Percentiles rank a stretch among this genome's conserved stretches.
Conservation (phyloP, 2,329 filamentous ascomycete genomes). For the Helotiales sp. region DNA sequence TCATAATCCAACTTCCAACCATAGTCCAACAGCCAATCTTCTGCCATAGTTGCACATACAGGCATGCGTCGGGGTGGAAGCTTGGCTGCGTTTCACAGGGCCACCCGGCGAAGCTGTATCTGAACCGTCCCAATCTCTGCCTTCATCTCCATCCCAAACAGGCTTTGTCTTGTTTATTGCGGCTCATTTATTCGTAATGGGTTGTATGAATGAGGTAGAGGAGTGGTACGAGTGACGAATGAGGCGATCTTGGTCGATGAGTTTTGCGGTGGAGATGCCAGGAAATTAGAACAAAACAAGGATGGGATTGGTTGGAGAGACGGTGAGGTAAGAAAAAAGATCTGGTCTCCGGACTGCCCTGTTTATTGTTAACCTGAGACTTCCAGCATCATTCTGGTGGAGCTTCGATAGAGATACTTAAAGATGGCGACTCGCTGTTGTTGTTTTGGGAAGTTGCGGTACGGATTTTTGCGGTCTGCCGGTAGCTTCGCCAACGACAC, state of each 20-base stretch:
- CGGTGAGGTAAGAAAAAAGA: background rate
- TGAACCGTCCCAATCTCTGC: background rate
- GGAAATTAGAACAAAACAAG: background rate
- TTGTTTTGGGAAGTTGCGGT: background rate
- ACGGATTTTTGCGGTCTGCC: too few relatives aligned
- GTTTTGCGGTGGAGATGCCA: background rate
- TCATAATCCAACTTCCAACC: background rate
- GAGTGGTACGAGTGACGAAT: background rate
- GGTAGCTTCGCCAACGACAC: background rate
- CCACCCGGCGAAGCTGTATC: background rate
- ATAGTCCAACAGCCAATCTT: background rate
- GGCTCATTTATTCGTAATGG: background rate
- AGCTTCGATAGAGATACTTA: background rate
- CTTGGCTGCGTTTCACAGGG: background rate
- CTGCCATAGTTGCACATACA: background rate
- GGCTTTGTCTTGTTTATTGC: background rate
- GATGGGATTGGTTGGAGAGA: background rate
- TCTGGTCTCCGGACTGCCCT: background rate
- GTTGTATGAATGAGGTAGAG: conserved; percentile 1
- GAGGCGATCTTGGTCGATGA: background rate
- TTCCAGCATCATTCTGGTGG: background rate
- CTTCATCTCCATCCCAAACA: background rate
- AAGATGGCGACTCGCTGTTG: background rate
- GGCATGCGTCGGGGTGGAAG: background rate
- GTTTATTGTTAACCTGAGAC: background rate